Conservation (phyloP, 75 land plant species). For the Selaginella tamariscina region DNA sequence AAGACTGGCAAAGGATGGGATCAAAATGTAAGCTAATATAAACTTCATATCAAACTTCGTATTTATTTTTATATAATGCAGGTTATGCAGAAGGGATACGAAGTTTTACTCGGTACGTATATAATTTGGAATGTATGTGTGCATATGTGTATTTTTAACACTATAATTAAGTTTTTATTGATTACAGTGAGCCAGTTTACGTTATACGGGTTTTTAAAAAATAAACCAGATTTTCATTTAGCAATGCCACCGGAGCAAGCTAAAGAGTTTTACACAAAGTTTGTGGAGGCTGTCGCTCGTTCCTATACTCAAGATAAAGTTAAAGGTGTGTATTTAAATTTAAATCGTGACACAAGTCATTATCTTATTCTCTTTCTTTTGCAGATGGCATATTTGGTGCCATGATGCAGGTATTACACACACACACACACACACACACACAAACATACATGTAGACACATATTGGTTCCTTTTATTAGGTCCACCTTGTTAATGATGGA, state of each 20-base stretch:
- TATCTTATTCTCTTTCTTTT: background rate
- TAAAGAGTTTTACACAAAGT: constrained; percentile 54
- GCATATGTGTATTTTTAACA: no score
- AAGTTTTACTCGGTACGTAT: constrained; percentile 57
- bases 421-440: background rate
- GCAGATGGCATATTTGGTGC: constrained; percentile 61
- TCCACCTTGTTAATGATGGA: constrained; percentile 73
- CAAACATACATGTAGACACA: background rate
- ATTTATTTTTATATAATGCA: constrained; percentile 19
- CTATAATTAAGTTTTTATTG: background rate
- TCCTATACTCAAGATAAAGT: constrained; percentile 49
- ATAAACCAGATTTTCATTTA: constrained; percentile 95
- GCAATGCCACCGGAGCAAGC: constrained; percentile 92
- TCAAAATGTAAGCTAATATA: constrained; percentile 48
- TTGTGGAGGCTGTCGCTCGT: constrained; percentile 54
- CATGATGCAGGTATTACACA: constrained; percentile 39
- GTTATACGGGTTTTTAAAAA: constrained; percentile 75
- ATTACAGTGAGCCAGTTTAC: constrained; percentile 90
- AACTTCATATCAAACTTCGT: background rate
- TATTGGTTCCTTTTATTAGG: constrained; percentile 24
- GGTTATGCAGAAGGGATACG: constrained; percentile 78
- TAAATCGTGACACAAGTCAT: background rate
- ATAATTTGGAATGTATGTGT: no score
- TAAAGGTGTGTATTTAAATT: constrained; percentile 38
- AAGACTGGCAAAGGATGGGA: constrained; percentile 78